Evolutionary conservation across 495 filamentous ascomycete genomes (phyloP).

Genomic region (Aspergillus haitiensis): DNA sequence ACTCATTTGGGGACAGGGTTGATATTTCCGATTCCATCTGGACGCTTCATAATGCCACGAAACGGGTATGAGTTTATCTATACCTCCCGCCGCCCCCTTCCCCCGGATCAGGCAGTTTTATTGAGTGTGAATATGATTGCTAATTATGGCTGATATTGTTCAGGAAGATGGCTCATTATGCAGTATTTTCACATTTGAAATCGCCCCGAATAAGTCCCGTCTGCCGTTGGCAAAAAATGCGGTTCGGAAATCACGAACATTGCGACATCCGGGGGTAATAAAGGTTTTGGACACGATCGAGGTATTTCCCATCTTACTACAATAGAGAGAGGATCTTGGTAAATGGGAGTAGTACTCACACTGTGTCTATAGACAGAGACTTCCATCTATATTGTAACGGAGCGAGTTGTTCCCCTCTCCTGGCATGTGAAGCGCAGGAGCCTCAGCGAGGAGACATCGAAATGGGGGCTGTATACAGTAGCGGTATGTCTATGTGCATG

Average conservation of each 20-base stretch:
- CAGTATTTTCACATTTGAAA: constrained; percentile 95
- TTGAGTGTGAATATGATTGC: constrained; percentile 7
- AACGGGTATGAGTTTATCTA: constrained; percentile 60
- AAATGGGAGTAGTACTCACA: neutral
- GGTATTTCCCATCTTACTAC: constrained; percentile 46
- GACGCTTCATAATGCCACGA: constrained; percentile 88
- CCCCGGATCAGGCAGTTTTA: neutral
- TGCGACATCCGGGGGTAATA: constrained; percentile 91
- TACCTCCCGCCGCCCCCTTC: neutral
- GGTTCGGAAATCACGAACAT: constrained; percentile 82
- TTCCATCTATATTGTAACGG: constrained; percentile 93
- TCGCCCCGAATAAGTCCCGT: constrained; percentile 70
- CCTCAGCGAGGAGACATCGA: constrained; percentile 81
- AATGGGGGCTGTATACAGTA: constrained; percentile 89
- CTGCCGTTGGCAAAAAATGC: constrained; percentile 90
- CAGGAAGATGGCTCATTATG: constrained; percentile 91
- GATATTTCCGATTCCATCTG: constrained; percentile 89
- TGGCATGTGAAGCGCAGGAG: constrained; percentile 87
- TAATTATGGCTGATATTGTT: constrained; percentile 4
- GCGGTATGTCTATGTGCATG: constrained; percentile 54
- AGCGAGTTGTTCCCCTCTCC: constrained; percentile 76
- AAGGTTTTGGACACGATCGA: constrained; percentile 92
- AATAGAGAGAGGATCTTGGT: neutral
- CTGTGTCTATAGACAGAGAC: constrained; percentile 68
- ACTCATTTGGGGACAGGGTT: constrained; percentile 85